These are phyloP conservation scores for Mrakia gelida DNA, from an alignment of 768 basidiomycete genomes.

Conservation along the genomic window DNA sequence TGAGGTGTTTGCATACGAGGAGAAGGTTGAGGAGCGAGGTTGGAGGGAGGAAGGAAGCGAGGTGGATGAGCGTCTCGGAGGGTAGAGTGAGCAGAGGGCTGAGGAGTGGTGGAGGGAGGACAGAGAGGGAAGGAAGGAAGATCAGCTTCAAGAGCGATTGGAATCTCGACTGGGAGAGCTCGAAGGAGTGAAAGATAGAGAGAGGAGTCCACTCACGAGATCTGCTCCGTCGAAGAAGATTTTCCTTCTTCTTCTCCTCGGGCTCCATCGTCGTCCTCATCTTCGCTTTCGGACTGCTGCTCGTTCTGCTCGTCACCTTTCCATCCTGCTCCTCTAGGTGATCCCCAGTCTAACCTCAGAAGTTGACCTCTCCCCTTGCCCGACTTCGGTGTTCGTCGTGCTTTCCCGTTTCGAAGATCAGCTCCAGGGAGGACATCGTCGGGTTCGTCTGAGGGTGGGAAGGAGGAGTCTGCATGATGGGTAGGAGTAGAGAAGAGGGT, in stretches of 20 bases:
- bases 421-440: background rate
- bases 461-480: background rate
- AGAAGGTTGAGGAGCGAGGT: conserved; percentile 14
- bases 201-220: background rate
- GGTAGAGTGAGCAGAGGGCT: conserved; percentile 25
- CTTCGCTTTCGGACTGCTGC: background rate
- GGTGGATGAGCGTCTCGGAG: conserved; percentile 21
- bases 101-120: background rate
- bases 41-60: conserved; percentile 28
- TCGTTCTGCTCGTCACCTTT: background rate
- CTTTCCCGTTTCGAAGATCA: background rate
- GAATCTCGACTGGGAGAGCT: background rate
- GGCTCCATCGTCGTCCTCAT: background rate
- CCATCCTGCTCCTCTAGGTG: background rate
- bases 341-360: background rate
- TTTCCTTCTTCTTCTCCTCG: background rate
- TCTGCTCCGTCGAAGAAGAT: background rate
- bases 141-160: background rate
- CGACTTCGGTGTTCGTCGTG: background rate
- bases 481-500: background rate
- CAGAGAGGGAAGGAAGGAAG: too few relatives aligned
- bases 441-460: background rate
- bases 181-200: background rate
- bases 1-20: conserved; percentile 19
- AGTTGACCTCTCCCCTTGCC: background rate